Evolutionary conservation across 164 flowering plant species (phyloP).

Genomic region (Piper betle): DNA sequence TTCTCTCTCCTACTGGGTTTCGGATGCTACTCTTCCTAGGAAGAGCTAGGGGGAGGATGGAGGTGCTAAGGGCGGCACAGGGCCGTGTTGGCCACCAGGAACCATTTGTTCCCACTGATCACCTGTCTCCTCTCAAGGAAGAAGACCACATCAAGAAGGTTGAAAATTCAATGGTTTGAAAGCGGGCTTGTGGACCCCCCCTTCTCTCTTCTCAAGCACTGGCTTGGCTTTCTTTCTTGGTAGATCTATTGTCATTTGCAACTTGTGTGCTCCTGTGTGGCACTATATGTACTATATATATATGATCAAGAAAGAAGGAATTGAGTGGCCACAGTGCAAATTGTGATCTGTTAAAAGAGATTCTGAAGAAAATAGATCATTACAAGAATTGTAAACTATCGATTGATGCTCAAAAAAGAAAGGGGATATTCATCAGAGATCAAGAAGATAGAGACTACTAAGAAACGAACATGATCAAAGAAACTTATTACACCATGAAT

Average conservation of each 20-base stretch:
- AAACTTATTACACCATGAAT: background rate
- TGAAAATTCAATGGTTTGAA: constrained; percentile 4
- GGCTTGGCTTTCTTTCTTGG: background rate
- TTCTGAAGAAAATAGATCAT: background rate
- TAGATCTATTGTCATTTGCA: no score
- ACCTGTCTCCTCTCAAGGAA: constrained; percentile 11
- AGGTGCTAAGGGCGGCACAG: constrained; percentile 28
- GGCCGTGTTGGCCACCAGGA: constrained; percentile 39
- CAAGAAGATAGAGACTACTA: background rate
- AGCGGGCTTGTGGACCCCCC: background rate
- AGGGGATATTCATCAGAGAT: background rate
- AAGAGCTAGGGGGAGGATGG: constrained; percentile 42
- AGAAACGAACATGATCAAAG: background rate
- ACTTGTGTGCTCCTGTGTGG: no score
- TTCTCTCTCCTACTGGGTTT: constrained; percentile 42
- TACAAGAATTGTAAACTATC: background rate
- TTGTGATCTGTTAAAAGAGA: no score
- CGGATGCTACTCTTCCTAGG: constrained; percentile 60
- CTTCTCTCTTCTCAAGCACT: background rate
- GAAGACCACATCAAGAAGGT: background rate
- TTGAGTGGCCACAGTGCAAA: no score
- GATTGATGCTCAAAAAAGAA: background rate
- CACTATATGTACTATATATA: no score
- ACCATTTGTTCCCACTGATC: constrained; percentile 5
- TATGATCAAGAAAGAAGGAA: no score